Evolutionary conservation across 257 asterid genomes (phyloP).

Genomic region (Leptodermis oblonga): DNA sequence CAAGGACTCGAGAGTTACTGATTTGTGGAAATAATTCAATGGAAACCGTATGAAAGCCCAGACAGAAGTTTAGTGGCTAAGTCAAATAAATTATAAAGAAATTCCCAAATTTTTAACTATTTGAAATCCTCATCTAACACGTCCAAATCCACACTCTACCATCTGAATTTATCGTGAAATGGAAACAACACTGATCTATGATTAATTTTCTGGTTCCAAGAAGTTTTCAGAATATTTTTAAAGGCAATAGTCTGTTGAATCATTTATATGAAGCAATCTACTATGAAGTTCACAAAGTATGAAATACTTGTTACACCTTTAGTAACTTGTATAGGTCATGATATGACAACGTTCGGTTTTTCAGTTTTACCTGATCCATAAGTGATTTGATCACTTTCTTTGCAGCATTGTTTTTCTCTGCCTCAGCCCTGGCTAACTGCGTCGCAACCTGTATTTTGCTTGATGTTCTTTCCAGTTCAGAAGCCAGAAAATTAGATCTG

Average conservation of each 20-base stretch:
- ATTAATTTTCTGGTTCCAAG: not conserved
- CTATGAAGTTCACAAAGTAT: slow-evolving; percentile 1
- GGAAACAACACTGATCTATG: not conserved
- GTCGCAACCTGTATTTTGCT: slow-evolving; percentile 40
- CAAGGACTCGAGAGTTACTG: not conserved
- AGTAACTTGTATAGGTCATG: slow-evolving; percentile 13
- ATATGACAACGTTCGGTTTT: slow-evolving; percentile 3
- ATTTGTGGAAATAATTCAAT: not conserved
- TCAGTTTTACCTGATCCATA: slow-evolving; percentile 41
- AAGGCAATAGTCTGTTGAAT: not conserved
- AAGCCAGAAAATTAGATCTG: slow-evolving; percentile 45
- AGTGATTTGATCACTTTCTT: slow-evolving; percentile 51
- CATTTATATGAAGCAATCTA: not conserved
- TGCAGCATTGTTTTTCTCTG: slow-evolving; percentile 48
- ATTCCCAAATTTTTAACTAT: too few species aligned
- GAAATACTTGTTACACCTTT: slow-evolving; percentile 1
- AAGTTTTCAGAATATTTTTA: too few species aligned
- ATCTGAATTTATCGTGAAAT: not conserved
- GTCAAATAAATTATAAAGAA: too few species aligned
- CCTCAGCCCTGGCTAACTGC: slow-evolving; percentile 37
- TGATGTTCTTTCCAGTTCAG: slow-evolving; percentile 51
- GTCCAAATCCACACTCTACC: not conserved
- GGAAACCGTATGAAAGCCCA: not conserved
- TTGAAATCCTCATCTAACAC: not conserved
- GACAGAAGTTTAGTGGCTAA: not conserved